phyloP scores from a whole-genome alignment of 306 rosid genomes.

The Pachyrhizus erosus region DNA sequence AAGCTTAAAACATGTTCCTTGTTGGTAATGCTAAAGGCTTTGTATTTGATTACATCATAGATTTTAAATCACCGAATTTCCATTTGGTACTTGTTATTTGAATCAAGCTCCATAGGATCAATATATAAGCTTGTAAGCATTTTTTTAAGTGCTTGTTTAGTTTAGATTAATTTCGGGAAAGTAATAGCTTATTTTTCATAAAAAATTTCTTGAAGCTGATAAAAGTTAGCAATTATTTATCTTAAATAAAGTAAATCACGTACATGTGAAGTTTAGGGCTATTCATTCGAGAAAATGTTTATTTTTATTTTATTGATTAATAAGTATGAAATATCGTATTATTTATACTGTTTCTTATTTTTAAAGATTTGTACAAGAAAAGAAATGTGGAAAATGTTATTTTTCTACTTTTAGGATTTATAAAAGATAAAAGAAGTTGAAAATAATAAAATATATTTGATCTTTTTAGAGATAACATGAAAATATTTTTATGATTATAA shows the following conservation, averaged over 20 bases:
- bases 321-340: too few species aligned
- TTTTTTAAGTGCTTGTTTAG: neutral
- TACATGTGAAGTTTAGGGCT: too few species aligned
- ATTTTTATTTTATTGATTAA: too few species aligned
- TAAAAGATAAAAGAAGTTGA: too few species aligned
- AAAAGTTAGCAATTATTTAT: neutral
- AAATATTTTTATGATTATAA: too few species aligned
- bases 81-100: neutral
- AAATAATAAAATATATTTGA: too few species aligned
- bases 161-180: neutral
- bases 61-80: neutral
- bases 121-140: neutral
- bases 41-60: neutral
- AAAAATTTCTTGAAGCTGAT: neutral
- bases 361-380: too few species aligned
- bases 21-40: constrained; percentile 34
- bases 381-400: too few species aligned
- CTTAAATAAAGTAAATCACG: neutral
- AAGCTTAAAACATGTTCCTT: constrained; percentile 1
- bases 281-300: neutral
- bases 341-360: too few species aligned
- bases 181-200: neutral
- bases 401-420: too few species aligned
- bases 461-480: too few species aligned
- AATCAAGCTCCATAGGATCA: constrained; percentile 14